Conservation (phyloP, 2,329 filamentous ascomycete genomes). For the Fusarium goolgardi region DNA sequence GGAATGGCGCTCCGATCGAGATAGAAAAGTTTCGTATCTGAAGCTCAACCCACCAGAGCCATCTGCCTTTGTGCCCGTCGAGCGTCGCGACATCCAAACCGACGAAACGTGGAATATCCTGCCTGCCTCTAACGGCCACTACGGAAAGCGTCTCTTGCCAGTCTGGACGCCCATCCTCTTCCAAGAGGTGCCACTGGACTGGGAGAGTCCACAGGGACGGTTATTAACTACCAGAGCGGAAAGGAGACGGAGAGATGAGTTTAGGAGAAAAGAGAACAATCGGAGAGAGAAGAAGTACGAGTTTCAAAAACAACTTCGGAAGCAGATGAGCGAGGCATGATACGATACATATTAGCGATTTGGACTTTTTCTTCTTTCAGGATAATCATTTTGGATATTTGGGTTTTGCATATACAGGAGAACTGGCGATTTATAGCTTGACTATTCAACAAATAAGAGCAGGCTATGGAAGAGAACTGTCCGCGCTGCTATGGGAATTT, state of each 20-base stretch:
- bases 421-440: slow-evolving; percentile 10
- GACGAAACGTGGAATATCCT: slow-evolving; percentile 24
- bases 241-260: slow-evolving; percentile 7
- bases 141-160: slow-evolving; percentile 7
- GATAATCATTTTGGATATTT: not conserved
- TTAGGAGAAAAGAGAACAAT: slow-evolving; percentile 15
- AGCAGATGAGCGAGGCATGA: slow-evolving; percentile 8
- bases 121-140: not conserved
- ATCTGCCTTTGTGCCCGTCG: slow-evolving; percentile 4
- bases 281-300: slow-evolving; percentile 23
- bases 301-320: slow-evolving; percentile 16
- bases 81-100: slow-evolving; percentile 16
- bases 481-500: rapidly evolving
- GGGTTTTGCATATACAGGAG: not conserved
- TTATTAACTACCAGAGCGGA: not conserved
- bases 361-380: not conserved
- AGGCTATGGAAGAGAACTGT: not conserved
- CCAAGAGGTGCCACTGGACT: slow-evolving; percentile 16
- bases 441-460: slow-evolving; percentile 14
- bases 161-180: slow-evolving; percentile 24
- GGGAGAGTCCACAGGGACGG: not conserved
- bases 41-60: slow-evolving; percentile 13
- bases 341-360: not conserved
- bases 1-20: slow-evolving; percentile 20
- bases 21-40: slow-evolving; percentile 19